phyloP scores from a whole-genome alignment of 345 rosid species.

The Angophora floribunda region DNA sequence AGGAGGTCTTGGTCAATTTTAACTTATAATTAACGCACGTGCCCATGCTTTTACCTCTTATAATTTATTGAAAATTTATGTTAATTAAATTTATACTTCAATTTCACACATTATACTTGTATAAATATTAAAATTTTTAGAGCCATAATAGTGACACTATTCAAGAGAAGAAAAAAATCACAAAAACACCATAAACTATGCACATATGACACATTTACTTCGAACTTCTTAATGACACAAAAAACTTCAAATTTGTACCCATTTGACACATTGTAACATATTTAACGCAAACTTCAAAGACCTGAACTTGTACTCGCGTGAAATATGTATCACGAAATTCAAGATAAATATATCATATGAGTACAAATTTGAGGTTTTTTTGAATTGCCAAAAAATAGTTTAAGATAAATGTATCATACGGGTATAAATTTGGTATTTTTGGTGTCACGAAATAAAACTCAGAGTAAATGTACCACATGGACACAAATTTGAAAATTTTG shows the following conservation, averaged over 20 bases:
- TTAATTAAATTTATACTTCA: not conserved
- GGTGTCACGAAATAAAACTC: not conserved
- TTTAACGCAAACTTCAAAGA: not conserved
- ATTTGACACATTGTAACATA: too few species aligned
- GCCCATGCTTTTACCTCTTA: not conserved
- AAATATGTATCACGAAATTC: not conserved
- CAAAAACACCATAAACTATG: too few species aligned
- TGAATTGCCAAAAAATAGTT: too few species aligned
- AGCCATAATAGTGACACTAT: too few species aligned
- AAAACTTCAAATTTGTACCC: too few species aligned
- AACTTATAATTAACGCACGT: not conserved
- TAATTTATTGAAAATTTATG: too few species aligned
- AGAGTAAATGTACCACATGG: not conserved
- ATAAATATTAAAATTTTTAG: not conserved
- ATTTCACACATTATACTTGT: not conserved
- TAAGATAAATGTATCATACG: not conserved
- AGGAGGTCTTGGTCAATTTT: not conserved
- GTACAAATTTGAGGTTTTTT: not conserved
- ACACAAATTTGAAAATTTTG: too few species aligned
- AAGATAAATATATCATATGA: too few species aligned
- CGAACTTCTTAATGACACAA: too few species aligned
- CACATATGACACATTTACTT: too few species aligned
- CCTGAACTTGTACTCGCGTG: too few species aligned
- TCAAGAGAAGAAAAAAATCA: too few species aligned
- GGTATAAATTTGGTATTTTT: not conserved